Evolutionary conservation across 352 stramenopile species (phyloP).

Genomic region (Pythium rhizo-oryzae): DNA sequence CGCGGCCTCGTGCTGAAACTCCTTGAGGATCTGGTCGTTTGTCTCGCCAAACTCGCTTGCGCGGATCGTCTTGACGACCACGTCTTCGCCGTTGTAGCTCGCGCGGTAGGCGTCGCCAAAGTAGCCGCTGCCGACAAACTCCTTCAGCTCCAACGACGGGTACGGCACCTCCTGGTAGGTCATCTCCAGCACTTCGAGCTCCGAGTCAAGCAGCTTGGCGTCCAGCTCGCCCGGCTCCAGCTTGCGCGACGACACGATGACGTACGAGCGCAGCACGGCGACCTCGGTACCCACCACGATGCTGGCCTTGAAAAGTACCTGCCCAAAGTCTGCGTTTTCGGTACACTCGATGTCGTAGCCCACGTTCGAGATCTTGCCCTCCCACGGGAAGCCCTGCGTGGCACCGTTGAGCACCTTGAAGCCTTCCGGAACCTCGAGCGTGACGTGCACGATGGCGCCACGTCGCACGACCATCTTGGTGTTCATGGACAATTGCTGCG

Average conservation of each 20-base stretch:
- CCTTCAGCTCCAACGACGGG: slow-evolving; percentile 61
- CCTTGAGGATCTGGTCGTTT: slow-evolving; percentile 72
- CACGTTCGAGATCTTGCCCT: slow-evolving; percentile 66
- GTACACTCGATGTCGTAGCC: slow-evolving; percentile 68
- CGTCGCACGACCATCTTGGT: slow-evolving; percentile 72
- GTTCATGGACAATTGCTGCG: slow-evolving; percentile 54
- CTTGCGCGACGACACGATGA: slow-evolving; percentile 52
- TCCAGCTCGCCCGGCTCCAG: slow-evolving; percentile 48
- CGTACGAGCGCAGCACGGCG: slow-evolving; percentile 68
- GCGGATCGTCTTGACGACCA: slow-evolving; percentile 85
- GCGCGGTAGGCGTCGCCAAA: slow-evolving; percentile 82
- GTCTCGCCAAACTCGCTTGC: slow-evolving; percentile 75
- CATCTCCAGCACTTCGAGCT: slow-evolving; percentile 75
- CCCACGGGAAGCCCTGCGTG: slow-evolving; percentile 72
- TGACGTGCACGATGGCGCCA: slow-evolving; percentile 74
- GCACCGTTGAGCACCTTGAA: slow-evolving; percentile 65
- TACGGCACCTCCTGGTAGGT: slow-evolving; percentile 81
- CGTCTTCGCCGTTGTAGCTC: slow-evolving; percentile 60
- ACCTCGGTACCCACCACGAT: slow-evolving; percentile 77
- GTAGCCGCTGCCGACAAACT: slow-evolving; percentile 75
- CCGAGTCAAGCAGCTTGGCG: slow-evolving; percentile 53
- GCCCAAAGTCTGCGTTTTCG: slow-evolving; percentile 47
- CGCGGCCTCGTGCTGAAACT: slow-evolving; percentile 83
- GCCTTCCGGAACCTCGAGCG: slow-evolving; percentile 58
- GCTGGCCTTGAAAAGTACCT: slow-evolving; percentile 71